Evolutionary conservation across 1,284 basidiomycete genomes (phyloP).

Genomic region (Puccinia novopanici): DNA sequence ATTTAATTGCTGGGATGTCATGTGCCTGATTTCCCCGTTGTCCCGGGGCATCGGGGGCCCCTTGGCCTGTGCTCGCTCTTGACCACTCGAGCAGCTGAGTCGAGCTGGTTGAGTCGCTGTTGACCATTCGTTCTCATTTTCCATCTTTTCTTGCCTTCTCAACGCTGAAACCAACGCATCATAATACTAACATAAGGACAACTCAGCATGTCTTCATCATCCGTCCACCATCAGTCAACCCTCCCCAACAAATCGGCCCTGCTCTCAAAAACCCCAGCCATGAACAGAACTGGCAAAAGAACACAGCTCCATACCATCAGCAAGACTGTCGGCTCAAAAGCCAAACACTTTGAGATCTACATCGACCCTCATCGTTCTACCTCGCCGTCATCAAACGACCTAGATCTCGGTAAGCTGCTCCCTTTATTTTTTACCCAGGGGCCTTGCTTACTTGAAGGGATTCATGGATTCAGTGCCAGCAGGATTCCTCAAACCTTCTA

Average conservation of each 20-base stretch:
- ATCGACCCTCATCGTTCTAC: slow-evolving; percentile 1
- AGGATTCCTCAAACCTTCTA: background rate
- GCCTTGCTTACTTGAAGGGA: background rate
- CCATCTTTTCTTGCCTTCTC: no score
- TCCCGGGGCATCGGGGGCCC: no score
- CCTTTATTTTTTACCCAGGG: background rate
- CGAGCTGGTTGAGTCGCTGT: no score
- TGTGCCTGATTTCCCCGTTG: no score
- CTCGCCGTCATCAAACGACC: no score
- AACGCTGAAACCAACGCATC: no score
- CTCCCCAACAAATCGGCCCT: background rate
- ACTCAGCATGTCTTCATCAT: slow-evolving; percentile 9
- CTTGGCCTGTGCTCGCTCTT: no score
- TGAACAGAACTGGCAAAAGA: no score
- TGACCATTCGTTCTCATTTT: no score
- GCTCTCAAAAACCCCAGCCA: slow-evolving; percentile 1
- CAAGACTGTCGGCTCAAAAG: background rate
- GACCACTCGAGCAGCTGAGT: no score
- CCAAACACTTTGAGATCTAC: slow-evolving; percentile 20
- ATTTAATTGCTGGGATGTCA: no score
- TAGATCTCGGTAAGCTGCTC: background rate
- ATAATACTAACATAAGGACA: no score
- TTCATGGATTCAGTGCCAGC: background rate
- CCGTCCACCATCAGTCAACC: background rate
- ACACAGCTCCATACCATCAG: background rate